Percentiles rank a stretch among this genome's conserved stretches.
Evolutionary conservation across 2,329 filamentous ascomycete genomes (phyloP).

Genomic region (Fusarium equiseti): DNA sequence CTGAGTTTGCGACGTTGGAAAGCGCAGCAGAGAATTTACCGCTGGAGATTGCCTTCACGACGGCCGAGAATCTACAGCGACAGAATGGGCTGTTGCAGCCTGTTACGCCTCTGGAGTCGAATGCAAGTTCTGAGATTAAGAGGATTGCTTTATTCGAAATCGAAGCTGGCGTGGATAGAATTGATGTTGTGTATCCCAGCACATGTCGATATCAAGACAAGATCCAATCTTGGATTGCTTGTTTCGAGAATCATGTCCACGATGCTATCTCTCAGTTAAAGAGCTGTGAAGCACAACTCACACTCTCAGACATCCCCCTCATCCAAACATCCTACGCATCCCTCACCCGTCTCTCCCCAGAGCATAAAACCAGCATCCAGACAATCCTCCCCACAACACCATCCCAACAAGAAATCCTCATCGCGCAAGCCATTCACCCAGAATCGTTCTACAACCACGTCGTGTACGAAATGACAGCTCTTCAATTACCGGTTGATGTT

Average conservation of each 20-base stretch:
- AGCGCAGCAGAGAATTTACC: slow-evolving; percentile 63
- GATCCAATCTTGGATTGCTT: slow-evolving; percentile 60
- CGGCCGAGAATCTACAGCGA: slow-evolving; percentile 63
- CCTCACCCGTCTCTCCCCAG: slow-evolving; percentile 58
- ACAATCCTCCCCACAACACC: slow-evolving; percentile 62
- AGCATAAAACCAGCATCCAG: slow-evolving; percentile 53
- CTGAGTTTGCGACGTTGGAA: slow-evolving; percentile 55
- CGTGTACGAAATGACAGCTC: slow-evolving; percentile 61
- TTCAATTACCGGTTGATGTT: slow-evolving; percentile 56
- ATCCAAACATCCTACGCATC: slow-evolving; percentile 62
- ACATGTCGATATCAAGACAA: slow-evolving; percentile 57
- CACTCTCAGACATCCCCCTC: slow-evolving; percentile 62
- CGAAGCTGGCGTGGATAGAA: slow-evolving; percentile 59
- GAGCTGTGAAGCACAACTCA: slow-evolving; percentile 60
- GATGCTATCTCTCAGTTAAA: slow-evolving; percentile 59
- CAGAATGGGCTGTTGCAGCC: slow-evolving; percentile 64
- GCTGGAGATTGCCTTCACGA: slow-evolving; percentile 71
- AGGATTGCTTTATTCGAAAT: slow-evolving; percentile 65
- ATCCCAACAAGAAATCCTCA: slow-evolving; percentile 63
- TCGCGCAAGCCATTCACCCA: slow-evolving; percentile 57
- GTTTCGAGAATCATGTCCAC: slow-evolving; percentile 60
- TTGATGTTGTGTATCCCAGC: slow-evolving; percentile 61
- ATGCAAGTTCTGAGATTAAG: slow-evolving; percentile 60
- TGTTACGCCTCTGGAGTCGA: slow-evolving; percentile 55
- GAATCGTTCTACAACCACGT: slow-evolving; percentile 59